These are phyloP conservation scores for Podospora australis DNA, from an alignment of 495 filamentous ascomycete species.

Conservation along the genomic window DNA sequence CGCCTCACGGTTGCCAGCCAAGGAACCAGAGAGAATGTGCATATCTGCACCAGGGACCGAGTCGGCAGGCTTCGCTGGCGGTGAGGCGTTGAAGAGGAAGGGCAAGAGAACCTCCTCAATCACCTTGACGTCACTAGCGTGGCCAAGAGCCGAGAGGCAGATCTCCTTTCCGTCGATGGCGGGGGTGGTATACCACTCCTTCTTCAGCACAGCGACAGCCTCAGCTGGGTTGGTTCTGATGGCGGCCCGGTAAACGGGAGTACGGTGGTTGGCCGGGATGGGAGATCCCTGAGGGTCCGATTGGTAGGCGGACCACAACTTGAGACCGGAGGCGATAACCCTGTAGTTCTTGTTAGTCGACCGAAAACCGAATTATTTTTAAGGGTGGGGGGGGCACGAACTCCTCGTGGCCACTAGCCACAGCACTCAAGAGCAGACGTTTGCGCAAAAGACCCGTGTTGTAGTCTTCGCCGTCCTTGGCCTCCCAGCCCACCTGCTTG, in stretches of 20 bases:
- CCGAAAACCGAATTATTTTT: background rate
- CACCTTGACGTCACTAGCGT: slow-evolving; percentile 60
- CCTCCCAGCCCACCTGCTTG: slow-evolving; percentile 81
- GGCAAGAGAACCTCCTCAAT: slow-evolving; percentile 67
- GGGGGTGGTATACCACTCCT: slow-evolving; percentile 73
- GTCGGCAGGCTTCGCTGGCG: slow-evolving; percentile 38
- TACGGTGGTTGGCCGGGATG: slow-evolving; percentile 73
- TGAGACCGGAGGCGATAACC: slow-evolving; percentile 60
- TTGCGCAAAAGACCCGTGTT: slow-evolving; percentile 74
- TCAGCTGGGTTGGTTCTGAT: slow-evolving; percentile 60
- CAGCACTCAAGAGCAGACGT: slow-evolving; percentile 67
- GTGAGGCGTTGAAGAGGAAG: slow-evolving; percentile 71
- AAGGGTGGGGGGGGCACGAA: slow-evolving; percentile 34
- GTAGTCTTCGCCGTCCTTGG: slow-evolving; percentile 67
- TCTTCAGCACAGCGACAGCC: slow-evolving; percentile 63
- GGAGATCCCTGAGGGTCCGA: slow-evolving; percentile 58
- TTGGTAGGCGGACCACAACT: slow-evolving; percentile 68
- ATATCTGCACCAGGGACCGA: slow-evolving; percentile 61
- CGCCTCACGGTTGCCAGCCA: slow-evolving; percentile 64
- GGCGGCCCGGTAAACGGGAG: slow-evolving; percentile 72
- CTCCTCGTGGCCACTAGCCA: slow-evolving; percentile 64
- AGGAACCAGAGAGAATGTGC: slow-evolving; percentile 65
- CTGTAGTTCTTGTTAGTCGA: slow-evolving; percentile 32
- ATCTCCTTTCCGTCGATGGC: slow-evolving; percentile 89
- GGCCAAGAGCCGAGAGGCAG: slow-evolving; percentile 67